Conservation (phyloP, 345 rosid species). For the Pelargonium nanum region DNA sequence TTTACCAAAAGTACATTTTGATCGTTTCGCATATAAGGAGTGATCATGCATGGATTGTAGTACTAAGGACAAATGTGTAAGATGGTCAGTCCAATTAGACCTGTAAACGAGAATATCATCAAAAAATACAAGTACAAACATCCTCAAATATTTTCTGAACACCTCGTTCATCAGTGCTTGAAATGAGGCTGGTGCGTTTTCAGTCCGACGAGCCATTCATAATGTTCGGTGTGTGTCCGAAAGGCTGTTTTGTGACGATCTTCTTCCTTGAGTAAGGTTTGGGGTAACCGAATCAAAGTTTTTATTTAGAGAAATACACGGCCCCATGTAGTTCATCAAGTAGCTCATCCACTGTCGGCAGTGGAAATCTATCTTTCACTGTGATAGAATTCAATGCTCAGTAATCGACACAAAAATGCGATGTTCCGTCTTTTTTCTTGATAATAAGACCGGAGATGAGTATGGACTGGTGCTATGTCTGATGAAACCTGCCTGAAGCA, state of each 20-base stretch:
- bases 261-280: background rate
- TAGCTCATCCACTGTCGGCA: background rate
- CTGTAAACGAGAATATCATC: background rate
- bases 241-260: too few relatives aligned
- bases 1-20: conserved; percentile 4
- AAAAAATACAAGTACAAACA: background rate
- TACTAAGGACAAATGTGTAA: background rate
- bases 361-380: background rate
- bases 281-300: background rate
- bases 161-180: background rate
- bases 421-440: background rate
- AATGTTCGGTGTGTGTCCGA: background rate
- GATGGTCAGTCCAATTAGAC: background rate
- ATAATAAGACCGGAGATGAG: background rate
- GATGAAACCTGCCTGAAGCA: conserved; percentile 20
- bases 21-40: background rate
- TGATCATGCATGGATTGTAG: background rate
- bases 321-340: background rate
- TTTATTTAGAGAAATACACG: background rate
- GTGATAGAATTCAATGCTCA: background rate
- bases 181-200: background rate
- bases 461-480: conserved; percentile 17
- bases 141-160: background rate
- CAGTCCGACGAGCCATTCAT: background rate
- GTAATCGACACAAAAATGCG: too few relatives aligned